A percentile compares a stretch with the other conserved stretches of the same genome.
phyloP scores from a whole-genome alignment of 2,329 filamentous ascomycete genomes.

The Cryoendolithus antarcticus region DNA sequence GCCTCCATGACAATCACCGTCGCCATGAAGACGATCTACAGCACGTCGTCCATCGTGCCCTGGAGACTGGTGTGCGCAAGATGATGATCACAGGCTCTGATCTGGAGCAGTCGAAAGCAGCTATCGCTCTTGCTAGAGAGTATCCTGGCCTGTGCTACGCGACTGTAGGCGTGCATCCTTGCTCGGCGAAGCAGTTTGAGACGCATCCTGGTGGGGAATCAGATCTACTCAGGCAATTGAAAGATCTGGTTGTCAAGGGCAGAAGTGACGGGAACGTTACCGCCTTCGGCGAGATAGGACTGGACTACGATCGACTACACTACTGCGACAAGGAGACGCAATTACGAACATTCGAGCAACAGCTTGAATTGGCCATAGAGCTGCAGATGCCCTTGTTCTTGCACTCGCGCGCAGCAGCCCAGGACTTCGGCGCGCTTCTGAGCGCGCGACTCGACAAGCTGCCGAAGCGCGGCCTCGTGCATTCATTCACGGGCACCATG shows the following conservation, averaged over 20 bases:
- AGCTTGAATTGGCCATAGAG: conserved; percentile 65
- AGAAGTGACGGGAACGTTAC: conserved; percentile 49
- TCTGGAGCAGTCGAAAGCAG: conserved; percentile 62
- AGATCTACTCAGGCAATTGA: conserved; percentile 46
- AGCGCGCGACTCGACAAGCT: conserved; percentile 42
- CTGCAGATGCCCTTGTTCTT: conserved; percentile 80
- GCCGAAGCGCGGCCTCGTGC: conserved; percentile 65
- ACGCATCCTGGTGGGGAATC: conserved; percentile 45
- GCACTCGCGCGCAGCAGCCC: conserved; percentile 77
- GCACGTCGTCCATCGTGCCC: conserved; percentile 66
- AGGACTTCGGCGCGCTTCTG: conserved; percentile 68
- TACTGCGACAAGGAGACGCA: conserved; percentile 70
- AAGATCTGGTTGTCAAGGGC: conserved; percentile 48
- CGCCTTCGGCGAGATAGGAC: conserved; percentile 87
- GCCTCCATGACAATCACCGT: conserved; percentile 69
- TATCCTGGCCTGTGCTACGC: conserved; percentile 73
- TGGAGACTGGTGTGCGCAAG: conserved; percentile 69
- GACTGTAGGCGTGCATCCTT: conserved; percentile 90
- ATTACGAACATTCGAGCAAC: conserved; percentile 70
- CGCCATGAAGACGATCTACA: conserved; percentile 61
- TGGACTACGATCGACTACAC: conserved; percentile 88
- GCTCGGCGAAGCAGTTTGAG: conserved; percentile 69
- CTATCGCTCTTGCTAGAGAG: conserved; percentile 58
- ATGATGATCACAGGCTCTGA: conserved; percentile 91
- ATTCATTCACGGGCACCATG: conserved; percentile 82